Base-by-base conservation (phyloP, 352 stramenopile species). In the Globisporangium lucens region DNA sequence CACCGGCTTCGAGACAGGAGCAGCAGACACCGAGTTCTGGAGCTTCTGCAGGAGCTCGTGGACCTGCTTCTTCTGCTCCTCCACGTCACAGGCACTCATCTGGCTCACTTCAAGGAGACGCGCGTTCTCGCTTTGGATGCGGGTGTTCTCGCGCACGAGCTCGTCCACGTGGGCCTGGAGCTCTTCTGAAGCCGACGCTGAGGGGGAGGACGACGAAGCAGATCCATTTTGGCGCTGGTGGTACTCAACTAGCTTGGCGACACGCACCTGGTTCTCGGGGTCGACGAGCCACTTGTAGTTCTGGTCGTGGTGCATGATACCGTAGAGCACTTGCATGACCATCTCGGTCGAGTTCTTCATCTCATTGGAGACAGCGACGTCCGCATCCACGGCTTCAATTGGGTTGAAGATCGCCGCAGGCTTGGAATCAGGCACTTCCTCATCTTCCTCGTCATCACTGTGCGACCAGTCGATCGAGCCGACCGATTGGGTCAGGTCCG, bases 291-390 rank as follows among this genome's bases (percentile, higher is more conserved):
- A 87, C 59, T 82, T 83, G 49, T 83, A 85, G 68, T 75, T 83
- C 49, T 76, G 69, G 58, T 87, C 80, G 61, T 87, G 77, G 55
- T 87, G 72, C 79, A 85, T 85, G 55, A 87, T 83, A 13, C 74
- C 63, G 49, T 85, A 87, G n/a, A 87, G 56, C 47, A 87, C 77
- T 43, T 85, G 68, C 79, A 87, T 87, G n/a, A 87, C 79, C 7
- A 76, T 68, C 65, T 87, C 73, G 9, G 79, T 87, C 30, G 75
- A 77, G 60, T 43, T 83, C 41, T 66, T 66, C 27, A 59, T 61
- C 49, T 64, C 33, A 1, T 15, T 43, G n/a, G 56, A 35, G 5
- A 51, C 29, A 13, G 35, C 52, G n/a, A 55, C 41, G 4, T 53
- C 27, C 7, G 24, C 43, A 6, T 47, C 55, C 7, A 38, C 17